Conservation (phyloP, 2,329 filamentous ascomycete species). For the Fusarium tuaranense region DNA sequence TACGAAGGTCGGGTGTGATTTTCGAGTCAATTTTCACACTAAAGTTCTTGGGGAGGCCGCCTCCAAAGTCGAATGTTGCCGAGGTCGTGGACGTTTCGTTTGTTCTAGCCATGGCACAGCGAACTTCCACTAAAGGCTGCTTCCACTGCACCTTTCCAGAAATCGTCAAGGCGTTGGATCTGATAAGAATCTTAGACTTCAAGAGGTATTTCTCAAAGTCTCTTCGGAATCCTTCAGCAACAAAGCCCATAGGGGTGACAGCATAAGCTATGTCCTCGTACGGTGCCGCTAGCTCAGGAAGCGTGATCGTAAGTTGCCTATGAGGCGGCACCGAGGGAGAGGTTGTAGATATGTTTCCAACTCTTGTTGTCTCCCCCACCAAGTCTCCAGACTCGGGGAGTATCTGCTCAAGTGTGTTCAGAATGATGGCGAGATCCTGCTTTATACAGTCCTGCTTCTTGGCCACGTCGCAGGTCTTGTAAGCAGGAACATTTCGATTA, state of each 20-base stretch:
- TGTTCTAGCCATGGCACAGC: neutral
- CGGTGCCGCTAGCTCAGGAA: neutral
- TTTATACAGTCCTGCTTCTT: neutral
- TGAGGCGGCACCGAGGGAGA: neutral
- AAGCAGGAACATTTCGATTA: neutral
- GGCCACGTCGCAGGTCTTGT: neutral
- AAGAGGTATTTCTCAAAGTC: neutral
- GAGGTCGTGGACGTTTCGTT: neutral
- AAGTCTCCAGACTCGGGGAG: neutral
- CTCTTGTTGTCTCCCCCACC: neutral
- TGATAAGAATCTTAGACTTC: neutral
- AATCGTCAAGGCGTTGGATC: neutral
- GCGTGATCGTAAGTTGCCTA: neutral
- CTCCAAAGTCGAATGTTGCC: neutral
- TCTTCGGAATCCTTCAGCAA: neutral
- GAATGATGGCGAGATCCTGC: neutral
- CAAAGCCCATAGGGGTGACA: neutral
- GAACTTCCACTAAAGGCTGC: slow-evolving; percentile 5
- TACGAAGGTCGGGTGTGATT: neutral
- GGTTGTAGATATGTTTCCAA: neutral
- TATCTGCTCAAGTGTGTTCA: neutral
- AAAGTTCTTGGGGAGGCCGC: neutral
- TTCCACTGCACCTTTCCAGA: neutral
- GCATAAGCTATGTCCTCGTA: neutral
- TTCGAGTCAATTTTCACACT: neutral